Percentiles rank a stretch among this genome's conserved stretches.
phyloP scores from a whole-genome alignment of 345 rosid genomes.

The Turritis glabra region DNA sequence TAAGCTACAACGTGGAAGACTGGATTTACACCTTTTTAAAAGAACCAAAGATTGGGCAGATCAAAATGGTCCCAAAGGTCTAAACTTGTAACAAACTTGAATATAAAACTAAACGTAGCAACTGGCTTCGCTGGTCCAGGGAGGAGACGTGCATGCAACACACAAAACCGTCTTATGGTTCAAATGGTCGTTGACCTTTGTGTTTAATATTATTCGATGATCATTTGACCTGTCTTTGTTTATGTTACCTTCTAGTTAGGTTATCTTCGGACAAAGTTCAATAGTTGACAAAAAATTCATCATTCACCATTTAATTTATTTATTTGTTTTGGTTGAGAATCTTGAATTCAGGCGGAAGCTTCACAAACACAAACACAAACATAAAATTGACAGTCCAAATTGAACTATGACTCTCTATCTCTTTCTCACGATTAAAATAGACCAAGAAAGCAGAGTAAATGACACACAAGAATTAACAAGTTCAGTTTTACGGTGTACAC shows the following conservation, averaged over 20 bases:
- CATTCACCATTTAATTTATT: background rate
- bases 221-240: constrained; percentile 1
- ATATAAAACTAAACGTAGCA: background rate
- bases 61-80: background rate
- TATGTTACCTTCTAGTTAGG: background rate
- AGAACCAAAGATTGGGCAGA: constrained; percentile 7
- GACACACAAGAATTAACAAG: too few relatives aligned
- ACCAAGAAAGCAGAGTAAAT: too few relatives aligned
- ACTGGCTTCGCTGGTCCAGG: constrained; percentile 16
- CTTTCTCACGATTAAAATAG: too few relatives aligned
- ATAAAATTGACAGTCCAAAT: too few relatives aligned
- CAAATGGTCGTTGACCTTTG: constrained; percentile 13
- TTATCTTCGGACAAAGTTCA: constrained; percentile 7
- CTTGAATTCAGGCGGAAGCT: background rate
- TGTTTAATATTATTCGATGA: background rate
- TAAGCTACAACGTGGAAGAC: constrained; percentile 2
- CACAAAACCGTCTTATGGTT: background rate
- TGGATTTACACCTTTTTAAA: background rate
- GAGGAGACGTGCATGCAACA: constrained; percentile 33
- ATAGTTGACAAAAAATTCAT: background rate
- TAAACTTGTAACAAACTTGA: background rate
- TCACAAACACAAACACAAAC: background rate
- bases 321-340: background rate
- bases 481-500: too few relatives aligned
- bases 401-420: too few relatives aligned